A percentile compares a stretch with the other conserved stretches of the same genome.
Conservation (phyloP, 306 rosid species). For the Prunus fruticosa region DNA sequence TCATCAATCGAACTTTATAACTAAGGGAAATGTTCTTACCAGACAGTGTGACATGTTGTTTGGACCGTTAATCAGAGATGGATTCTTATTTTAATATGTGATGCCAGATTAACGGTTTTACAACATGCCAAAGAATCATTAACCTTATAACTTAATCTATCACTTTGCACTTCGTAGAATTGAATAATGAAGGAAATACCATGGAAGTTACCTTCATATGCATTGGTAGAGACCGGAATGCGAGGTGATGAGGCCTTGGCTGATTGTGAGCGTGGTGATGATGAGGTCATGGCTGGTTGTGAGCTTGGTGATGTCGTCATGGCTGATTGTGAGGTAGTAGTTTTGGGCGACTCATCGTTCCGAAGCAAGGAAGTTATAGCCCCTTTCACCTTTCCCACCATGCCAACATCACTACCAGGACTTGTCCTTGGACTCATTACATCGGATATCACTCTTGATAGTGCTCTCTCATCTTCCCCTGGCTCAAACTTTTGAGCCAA, state of each 20-base stretch:
- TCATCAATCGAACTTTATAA: background rate
- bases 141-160: background rate
- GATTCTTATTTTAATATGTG: background rate
- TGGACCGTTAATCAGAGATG: background rate
- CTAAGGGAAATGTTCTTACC: background rate
- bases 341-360: slow-evolving; percentile 37
- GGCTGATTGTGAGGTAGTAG: slow-evolving; percentile 20
- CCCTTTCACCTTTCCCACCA: slow-evolving; percentile 74
- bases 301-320: slow-evolving; percentile 21
- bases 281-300: slow-evolving; percentile 15
- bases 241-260: slow-evolving; percentile 29
- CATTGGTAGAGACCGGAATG: slow-evolving; percentile 35
- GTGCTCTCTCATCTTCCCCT: slow-evolving; percentile 88
- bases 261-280: slow-evolving; percentile 24
- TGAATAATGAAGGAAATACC: background rate
- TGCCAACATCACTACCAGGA: slow-evolving; percentile 58
- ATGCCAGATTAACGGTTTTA: background rate
- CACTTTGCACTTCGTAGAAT: background rate
- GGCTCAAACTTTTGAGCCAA: slow-evolving; percentile 77
- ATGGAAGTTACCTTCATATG: slow-evolving; percentile 49
- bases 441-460: slow-evolving; percentile 75
- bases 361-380: slow-evolving; percentile 72
- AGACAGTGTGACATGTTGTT: background rate
- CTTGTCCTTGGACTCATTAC: slow-evolving; percentile 59
- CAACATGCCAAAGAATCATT: background rate